Conservation (phyloP, 805 yeast genomes). For the Ogataea pilisensis region DNA sequence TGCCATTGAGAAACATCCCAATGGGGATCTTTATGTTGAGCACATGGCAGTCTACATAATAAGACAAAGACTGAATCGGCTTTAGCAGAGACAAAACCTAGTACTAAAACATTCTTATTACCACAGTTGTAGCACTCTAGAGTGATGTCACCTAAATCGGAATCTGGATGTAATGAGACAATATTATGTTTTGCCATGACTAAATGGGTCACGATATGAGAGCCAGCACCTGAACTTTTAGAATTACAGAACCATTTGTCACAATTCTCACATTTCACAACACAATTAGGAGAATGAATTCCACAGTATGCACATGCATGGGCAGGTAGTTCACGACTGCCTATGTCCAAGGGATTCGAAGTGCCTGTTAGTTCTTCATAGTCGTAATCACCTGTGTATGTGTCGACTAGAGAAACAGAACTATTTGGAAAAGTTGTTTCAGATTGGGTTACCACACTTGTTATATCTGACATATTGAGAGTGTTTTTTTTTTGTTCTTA, state of each 20-base stretch:
- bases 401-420: neutral
- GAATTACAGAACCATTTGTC: constrained; percentile 89
- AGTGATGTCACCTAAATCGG: constrained; percentile 81
- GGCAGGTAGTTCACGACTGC: constrained; percentile 15
- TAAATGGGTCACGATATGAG: constrained; percentile 84
- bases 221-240: constrained; percentile 47
- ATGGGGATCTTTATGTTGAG: constrained; percentile 65
- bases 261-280: constrained; percentile 74
- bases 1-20: constrained; percentile 93
- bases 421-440: neutral
- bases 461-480: neutral
- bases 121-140: constrained; percentile 93
- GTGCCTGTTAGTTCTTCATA: neutral
- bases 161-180: constrained; percentile 72
- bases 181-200: constrained; percentile 73
- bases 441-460: neutral
- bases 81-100: constrained; percentile 87
- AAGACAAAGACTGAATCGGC: constrained; percentile 82
- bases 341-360: neutral
- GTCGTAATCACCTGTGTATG: neutral
- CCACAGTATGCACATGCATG: constrained; percentile 69
- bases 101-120: constrained; percentile 66
- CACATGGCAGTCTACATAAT: constrained; percentile 84
- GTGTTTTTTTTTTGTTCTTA: too few species aligned
- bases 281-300: constrained; percentile 55